Base-by-base conservation (phyloP, 2,329 filamentous ascomycete genomes). In the Claviceps sp. region DNA sequence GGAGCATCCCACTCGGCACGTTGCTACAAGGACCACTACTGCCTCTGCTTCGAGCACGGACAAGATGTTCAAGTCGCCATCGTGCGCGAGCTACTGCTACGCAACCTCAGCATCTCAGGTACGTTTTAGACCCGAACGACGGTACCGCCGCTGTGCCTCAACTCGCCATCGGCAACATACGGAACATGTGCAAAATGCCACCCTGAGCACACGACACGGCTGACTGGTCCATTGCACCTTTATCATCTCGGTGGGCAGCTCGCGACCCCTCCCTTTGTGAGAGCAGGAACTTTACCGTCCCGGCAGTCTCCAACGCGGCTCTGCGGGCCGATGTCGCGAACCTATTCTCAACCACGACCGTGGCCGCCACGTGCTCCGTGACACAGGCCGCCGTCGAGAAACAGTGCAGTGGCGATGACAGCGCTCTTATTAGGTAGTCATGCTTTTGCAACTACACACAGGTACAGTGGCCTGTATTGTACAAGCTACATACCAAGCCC, bases 11-110 rank as follows among this genome's bases (percentile, higher is more conserved):
- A 36, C 26, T 43, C 48, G 41, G 48, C 40, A 20, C 44, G 48
- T 36, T 50, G 48, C 48, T 50, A 43, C 40, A 16, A 50, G 38
- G 30, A 13, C 40, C 48, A 50, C 40, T 50, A 22, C 41, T 50
- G 48, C 24, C 48, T 50, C 38, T 50, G 48, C 40, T 50, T 43
- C 24, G 48, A 30, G 26, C 48, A 26, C 40, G 4, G 40, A 44
- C 40, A 43, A 3, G n/a, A 43, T 4, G 14, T 50, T 44, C 24
- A 44, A 36, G n/a, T 50, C 48, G 41, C 18, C 37, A 26, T 50
- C 48, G 3, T 50, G 48, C 48, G 26, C 48, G 8, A 50, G 26
- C 26, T 50, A 43, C 16, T 50, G 48, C 40, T 43, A 50, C 48
- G 24, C 30, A 18, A n/a, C 11, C 13, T 14, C 7, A 40, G 38